Evolutionary conservation across 1,139 yeast species (phyloP).

Genomic region (Pichia sp.): DNA sequence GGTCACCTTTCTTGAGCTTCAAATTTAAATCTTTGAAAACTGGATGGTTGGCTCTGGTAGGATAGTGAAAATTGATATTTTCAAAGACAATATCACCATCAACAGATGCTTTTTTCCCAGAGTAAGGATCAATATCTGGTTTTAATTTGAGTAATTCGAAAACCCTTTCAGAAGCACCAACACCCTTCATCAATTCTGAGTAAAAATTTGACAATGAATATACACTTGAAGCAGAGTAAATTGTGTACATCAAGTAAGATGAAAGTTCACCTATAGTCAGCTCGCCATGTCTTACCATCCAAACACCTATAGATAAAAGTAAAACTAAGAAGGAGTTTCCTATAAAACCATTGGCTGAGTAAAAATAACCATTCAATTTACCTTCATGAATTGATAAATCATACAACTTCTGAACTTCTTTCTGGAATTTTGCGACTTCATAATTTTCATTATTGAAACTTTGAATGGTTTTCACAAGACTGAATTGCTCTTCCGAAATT

Average conservation of each 20-base stretch:
- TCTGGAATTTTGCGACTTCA: conserved; percentile 31
- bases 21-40: conserved; percentile 63
- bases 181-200: conserved; percentile 55
- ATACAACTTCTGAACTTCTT: conserved; percentile 41
- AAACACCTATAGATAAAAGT: conserved; percentile 45
- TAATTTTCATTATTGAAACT: conserved; percentile 44
- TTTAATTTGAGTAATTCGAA: conserved; percentile 46
- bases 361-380: conserved; percentile 43
- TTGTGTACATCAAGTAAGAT: conserved; percentile 54
- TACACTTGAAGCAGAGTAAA: conserved; percentile 52
- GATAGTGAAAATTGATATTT: conserved; percentile 70
- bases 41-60: conserved; percentile 70
- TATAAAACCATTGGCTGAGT: conserved; percentile 44
- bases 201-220: conserved; percentile 53
- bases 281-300: conserved; percentile 43
- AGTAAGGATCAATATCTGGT: conserved; percentile 39
- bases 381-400: conserved; percentile 45
- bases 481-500: conserved; percentile 53
- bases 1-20: conserved; percentile 71
- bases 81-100: conserved; percentile 57
- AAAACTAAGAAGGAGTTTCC: conserved; percentile 47
- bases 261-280: conserved; percentile 49
- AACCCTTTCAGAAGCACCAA: conserved; percentile 53
- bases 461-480: conserved; percentile 50
- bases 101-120: conserved; percentile 32